Base-by-base conservation (phyloP, 352 stramenopile species). In the Pythium insidiosum region DNA sequence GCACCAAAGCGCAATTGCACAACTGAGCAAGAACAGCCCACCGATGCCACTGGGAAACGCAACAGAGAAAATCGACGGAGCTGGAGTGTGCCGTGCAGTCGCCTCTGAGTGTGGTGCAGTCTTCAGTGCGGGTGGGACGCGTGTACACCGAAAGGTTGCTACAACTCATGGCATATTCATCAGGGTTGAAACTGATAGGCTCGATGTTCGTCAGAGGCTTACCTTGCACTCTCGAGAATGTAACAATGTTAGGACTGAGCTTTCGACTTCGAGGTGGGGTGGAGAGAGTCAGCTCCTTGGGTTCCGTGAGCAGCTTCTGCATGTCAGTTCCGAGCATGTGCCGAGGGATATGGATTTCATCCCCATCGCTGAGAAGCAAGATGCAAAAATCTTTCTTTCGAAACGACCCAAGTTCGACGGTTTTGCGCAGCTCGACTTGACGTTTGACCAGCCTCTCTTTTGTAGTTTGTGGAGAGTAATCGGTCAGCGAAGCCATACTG, bases 1-100 rank as follows among this genome's bases (percentile, higher is more conserved):
- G 43, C 71, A 85, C 53, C 73, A 86, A 46, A 89, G 68, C 22
- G 80, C 83, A 9, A 93, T 56, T 19, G 86, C 40, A 19, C 73
- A 88, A 50, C 77, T 88, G 22, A 90, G 58, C 24, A 93, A 43
- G 34, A 88, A 93, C 9, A 93, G 50, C 0, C 68, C 75, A 13
- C 80, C 69, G 2, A 93, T 57, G 22, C 61, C 72, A 5, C 73
- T 69, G 0, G 77, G 77, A 43, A 89, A 89, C 19, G 76, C 74
- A 20, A 76, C 53, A 2, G 66, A 74, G n/a, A 89, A 74, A 5
- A 60, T 63, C 11, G 77, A 83, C 26, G 69, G 63, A 2, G 66
- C 39, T 4, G 29, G 5, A 30, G 50, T 44, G 1, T 41, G 43
- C 2, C 28, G 12, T n/a, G 39, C 2, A 9, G 33, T 42, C 18